Evolutionary conservation across 73 alveolate species (phyloP).

Genomic region (Tetrahymena borealis): DNA sequence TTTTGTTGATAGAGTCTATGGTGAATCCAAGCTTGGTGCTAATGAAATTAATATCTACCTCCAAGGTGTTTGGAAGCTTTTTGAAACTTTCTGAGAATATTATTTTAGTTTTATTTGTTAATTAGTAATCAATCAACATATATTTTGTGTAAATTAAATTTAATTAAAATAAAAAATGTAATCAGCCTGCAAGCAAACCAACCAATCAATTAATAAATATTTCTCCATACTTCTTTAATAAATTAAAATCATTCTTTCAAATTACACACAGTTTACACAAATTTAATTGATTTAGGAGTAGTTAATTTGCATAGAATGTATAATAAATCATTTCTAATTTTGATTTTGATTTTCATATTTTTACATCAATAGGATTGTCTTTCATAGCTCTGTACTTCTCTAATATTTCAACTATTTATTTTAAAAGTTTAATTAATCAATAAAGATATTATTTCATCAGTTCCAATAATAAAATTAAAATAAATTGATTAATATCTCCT

Average conservation of each 20-base stretch:
- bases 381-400: not conserved
- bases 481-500: too few relatives aligned
- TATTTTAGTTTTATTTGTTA: not conserved
- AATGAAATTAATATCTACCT: conserved; percentile 87
- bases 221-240: too few relatives aligned
- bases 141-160: not conserved
- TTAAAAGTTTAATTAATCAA: not conserved
- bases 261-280: too few relatives aligned
- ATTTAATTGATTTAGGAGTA: too few relatives aligned
- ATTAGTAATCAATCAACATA: not conserved
- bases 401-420: not conserved
- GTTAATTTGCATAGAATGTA: too few relatives aligned
- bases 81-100: conserved; percentile 78
- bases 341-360: not conserved
- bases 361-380: not conserved
- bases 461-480: not conserved
- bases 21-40: conserved; percentile 94
- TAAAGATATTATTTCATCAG: not conserved
- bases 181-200: too few relatives aligned
- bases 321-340: too few relatives aligned
- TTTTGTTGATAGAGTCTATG: conserved; percentile 95
- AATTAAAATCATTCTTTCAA: too few relatives aligned
- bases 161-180: too few relatives aligned
- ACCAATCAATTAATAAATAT: too few relatives aligned
- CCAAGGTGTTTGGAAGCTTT: conserved; percentile 83